phyloP scores from a whole-genome alignment of 441 rosid species.

The Euphorbia schlechtendalii region DNA sequence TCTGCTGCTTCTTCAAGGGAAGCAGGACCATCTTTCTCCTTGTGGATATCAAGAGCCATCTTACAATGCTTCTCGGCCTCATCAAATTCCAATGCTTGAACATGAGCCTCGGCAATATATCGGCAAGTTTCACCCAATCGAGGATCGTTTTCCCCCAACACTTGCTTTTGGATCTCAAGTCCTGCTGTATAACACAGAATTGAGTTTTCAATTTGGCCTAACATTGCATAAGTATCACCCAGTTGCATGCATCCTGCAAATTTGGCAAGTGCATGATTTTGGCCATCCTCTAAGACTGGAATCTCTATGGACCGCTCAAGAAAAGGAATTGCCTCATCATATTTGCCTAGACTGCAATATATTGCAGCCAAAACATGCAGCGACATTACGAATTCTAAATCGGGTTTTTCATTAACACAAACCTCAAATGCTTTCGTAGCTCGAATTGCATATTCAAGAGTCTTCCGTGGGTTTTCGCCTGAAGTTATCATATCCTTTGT shows the following conservation, averaged over 20 bases:
- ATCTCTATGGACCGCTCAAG: conserved; percentile 78
- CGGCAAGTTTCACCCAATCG: conserved; percentile 78
- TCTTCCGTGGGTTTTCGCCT: conserved; percentile 55
- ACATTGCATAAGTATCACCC: conserved; percentile 72
- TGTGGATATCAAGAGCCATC: conserved; percentile 69
- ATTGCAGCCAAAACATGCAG: conserved; percentile 70
- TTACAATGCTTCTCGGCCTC: conserved; percentile 73
- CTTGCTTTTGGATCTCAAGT: conserved; percentile 80
- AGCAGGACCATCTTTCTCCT: conserved; percentile 45
- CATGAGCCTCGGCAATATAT: conserved; percentile 75
- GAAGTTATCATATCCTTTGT: conserved; percentile 60
- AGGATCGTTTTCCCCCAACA: conserved; percentile 59
- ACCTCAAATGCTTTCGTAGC: conserved; percentile 61
- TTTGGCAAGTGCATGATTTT: conserved; percentile 76
- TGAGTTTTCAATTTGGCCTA: conserved; percentile 84
- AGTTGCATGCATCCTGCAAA: conserved; percentile 96
- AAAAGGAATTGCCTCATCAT: conserved; percentile 60
- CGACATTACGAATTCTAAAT: conserved; percentile 66
- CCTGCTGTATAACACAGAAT: conserved; percentile 73
- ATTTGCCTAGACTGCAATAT: conserved; percentile 55
- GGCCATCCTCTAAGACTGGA: conserved; percentile 65
- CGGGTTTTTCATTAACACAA: conserved; percentile 37
- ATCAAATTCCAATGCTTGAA: conserved; percentile 75
- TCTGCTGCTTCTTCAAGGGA: conserved; percentile 84
- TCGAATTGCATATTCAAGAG: conserved; percentile 50